Evolutionary conservation across 2,329 filamentous ascomycete genomes (phyloP).

Genomic region (Arthrobotrys megalospora): DNA sequence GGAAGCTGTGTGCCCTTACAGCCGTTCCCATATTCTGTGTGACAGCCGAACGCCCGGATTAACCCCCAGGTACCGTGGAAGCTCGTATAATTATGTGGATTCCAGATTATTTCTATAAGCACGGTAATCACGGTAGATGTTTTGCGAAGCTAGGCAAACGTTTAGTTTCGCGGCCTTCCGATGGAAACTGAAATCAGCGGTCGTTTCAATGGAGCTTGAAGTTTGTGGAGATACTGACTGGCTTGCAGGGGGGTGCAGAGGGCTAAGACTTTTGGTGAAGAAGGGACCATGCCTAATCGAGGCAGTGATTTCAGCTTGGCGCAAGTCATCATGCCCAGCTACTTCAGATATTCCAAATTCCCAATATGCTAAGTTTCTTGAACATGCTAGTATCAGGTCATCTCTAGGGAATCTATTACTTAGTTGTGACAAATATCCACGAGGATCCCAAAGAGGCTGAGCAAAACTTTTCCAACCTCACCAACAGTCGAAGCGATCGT

Average conservation of each 20-base stretch:
- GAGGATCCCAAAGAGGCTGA: constrained; percentile 26
- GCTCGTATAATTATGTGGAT: constrained; percentile 15
- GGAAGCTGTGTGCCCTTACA: constrained; percentile 31
- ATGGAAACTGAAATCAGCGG: constrained; percentile 20
- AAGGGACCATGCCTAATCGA: constrained; percentile 31
- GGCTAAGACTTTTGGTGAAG: constrained; percentile 23
- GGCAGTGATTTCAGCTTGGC: constrained; percentile 54
- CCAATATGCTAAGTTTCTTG: constrained; percentile 32
- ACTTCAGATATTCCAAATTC: constrained; percentile 57
- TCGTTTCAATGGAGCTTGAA: constrained; percentile 6
- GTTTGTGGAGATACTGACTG: constrained; percentile 4
- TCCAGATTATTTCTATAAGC: constrained; percentile 31
- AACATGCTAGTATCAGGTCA: constrained; percentile 58
- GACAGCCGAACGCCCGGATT: constrained; percentile 20
- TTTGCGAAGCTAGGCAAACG: constrained; percentile 37
- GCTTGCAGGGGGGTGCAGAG: not conserved
- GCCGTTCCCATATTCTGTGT: constrained; percentile 1
- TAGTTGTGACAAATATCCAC: constrained; percentile 33
- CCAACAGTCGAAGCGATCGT: not conserved
- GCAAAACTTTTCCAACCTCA: constrained; percentile 12
- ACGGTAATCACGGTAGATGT: constrained; percentile 52
- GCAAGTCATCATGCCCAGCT: constrained; percentile 45
- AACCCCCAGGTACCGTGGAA: not conserved
- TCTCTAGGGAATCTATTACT: constrained; percentile 1
- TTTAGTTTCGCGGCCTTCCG: not conserved